Evolutionary conservation across 768 basidiomycete genomes (phyloP), one percentile per base, ranked within the genome.

Genomic region (Mycena rebaudengoi): DNA sequence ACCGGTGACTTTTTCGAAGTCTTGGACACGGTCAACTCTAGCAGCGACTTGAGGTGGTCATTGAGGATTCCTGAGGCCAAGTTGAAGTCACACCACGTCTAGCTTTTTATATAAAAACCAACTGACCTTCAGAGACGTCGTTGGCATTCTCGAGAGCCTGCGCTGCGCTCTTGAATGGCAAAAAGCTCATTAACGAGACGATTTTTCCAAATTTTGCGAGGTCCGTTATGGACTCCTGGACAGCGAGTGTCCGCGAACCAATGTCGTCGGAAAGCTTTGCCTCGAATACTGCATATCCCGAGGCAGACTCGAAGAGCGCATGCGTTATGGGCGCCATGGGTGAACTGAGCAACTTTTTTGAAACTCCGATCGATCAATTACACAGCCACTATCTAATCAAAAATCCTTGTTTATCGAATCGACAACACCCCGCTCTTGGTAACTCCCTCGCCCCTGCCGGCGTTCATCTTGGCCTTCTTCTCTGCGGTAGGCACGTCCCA

Each of bases 141-240:
- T 98, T 98, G 52, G 91, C 91, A 70, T 98, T 98, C 80, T 98
- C 95, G 69, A 99, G 82, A 32, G 96, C 96, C 74, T 96, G 90
- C 0, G 94, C 95, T 23, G 96, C 95, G 62, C 83, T 95, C 77
- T 94, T 94, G 85, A 97, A 99, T 0, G 97, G 96, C 56, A 90
- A 86, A 82, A 98, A 99, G 75, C 93, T 95, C 76, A 91, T 75
- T 73, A 98, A 80, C 71, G 89, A 83, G 65, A 98, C 94, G 92
- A 97, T 95, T 83, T 95, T 96, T 61, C 86, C 83, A 76, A 99
- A 98, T 78, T 92, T 96, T 69, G 87, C 80, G 69, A 96, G 82
- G 78, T 98, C 95, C 67, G 85, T 85, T 72, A 98, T 91, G 41
- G 94, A 94, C 58, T 91, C 88, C 78, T 97, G 96, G 40, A 95